Conservation (phyloP, 2,329 filamentous ascomycete species). For the Colletotrichum falcatum region DNA sequence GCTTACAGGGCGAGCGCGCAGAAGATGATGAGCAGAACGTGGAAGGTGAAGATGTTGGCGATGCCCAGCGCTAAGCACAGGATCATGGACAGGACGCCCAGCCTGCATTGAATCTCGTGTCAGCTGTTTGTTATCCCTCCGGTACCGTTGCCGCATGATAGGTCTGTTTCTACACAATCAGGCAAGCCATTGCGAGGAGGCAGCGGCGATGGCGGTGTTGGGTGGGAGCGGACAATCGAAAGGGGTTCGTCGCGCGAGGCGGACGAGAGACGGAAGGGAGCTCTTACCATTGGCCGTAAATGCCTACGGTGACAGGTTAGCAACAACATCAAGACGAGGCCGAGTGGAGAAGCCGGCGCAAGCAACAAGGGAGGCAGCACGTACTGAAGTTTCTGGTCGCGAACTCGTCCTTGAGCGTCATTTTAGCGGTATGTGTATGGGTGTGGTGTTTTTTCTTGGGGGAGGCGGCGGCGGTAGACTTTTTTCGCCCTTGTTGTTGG, state of each 20-base stretch:
- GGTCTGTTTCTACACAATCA: background rate
- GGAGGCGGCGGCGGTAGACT: constrained; percentile 14
- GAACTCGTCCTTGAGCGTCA: constrained; percentile 80
- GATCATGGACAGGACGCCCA: constrained; percentile 77
- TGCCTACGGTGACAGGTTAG: constrained; percentile 64
- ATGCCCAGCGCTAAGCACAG: constrained; percentile 78
- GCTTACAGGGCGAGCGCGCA: constrained; percentile 66
- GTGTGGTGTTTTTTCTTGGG: constrained; percentile 19
- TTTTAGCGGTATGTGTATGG: constrained; percentile 57
- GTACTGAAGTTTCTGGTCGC: constrained; percentile 80
- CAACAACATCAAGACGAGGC: constrained; percentile 23
- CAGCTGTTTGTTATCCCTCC: constrained; percentile 39
- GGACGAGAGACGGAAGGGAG: constrained; percentile 30
- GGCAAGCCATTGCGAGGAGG: background rate
- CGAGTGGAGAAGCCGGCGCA: background rate
- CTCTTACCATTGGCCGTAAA: constrained; percentile 81
- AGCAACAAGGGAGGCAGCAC: constrained; percentile 50
- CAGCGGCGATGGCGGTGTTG: background rate
- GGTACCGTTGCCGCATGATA: background rate
- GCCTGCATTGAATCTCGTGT: constrained; percentile 59
- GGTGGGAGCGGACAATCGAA: background rate
- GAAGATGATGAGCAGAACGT: constrained; percentile 62
- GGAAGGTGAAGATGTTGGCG: constrained; percentile 72
- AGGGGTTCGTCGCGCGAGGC: background rate
- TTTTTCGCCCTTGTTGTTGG: constrained; percentile 23